Percentiles rank a stretch among this genome's conserved stretches.
These are phyloP conservation scores for Bretschneidera sinensis DNA, from an alignment of 345 rosid genomes.

Conservation along the genomic window DNA sequence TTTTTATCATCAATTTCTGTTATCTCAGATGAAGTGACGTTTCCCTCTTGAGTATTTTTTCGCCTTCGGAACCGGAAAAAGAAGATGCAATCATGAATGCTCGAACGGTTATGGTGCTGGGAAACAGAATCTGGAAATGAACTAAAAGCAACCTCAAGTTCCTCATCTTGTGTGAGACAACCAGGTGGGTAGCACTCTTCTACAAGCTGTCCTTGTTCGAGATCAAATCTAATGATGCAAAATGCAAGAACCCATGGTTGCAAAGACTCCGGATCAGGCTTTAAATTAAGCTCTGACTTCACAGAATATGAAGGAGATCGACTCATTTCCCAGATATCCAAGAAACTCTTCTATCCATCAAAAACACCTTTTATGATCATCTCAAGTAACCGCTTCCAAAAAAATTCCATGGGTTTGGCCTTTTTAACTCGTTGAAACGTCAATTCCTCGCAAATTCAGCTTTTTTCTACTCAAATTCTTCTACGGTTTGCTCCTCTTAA, in stretches of 20 bases:
- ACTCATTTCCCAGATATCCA: slow-evolving; percentile 55
- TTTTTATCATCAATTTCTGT: slow-evolving; percentile 27
- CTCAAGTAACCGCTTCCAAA: slow-evolving; percentile 9
- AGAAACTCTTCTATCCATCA: slow-evolving; percentile 29
- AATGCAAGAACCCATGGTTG: slow-evolving; percentile 81
- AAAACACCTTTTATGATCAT: slow-evolving; percentile 22
- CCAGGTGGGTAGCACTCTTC: slow-evolving; percentile 88
- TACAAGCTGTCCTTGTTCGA: slow-evolving; percentile 92
- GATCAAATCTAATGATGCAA: slow-evolving; percentile 87
- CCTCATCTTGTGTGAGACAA: slow-evolving; percentile 66
- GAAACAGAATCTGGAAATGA: slow-evolving; percentile 97
- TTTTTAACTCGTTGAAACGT: not conserved
- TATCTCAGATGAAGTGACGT: slow-evolving; percentile 27
- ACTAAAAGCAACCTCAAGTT: slow-evolving; percentile 84
- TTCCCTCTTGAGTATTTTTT: slow-evolving; percentile 27
- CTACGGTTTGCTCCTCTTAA: not conserved
- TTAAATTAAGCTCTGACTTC: slow-evolving; percentile 58
- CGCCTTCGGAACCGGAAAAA: slow-evolving; percentile 81
- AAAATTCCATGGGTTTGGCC: not conserved
- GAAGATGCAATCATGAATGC: slow-evolving; percentile 96
- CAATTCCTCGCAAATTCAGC: not conserved
- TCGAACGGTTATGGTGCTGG: slow-evolving; percentile 79
- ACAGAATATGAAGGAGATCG: slow-evolving; percentile 82
- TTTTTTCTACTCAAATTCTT: not conserved
- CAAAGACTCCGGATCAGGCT: slow-evolving; percentile 59